Evolutionary conservation across 345 rosid genomes (phyloP).

Genomic region (Carallia brachiata): DNA sequence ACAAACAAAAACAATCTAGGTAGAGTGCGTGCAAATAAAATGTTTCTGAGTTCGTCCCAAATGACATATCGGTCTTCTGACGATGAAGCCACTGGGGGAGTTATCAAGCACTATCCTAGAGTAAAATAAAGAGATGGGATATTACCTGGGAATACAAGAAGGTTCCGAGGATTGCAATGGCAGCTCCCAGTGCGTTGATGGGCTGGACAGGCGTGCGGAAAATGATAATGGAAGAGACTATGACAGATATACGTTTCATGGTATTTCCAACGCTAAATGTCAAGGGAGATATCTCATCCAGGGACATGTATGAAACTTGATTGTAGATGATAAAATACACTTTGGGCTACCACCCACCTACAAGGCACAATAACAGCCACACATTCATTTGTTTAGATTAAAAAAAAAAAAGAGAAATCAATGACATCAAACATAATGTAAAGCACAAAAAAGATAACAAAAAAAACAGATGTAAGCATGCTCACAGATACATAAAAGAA

Average conservation of each 20-base stretch:
- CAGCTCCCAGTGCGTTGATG: slow-evolving; percentile 91
- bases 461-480: background rate
- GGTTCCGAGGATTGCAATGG: slow-evolving; percentile 93
- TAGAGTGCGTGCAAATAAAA: background rate
- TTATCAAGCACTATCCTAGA: background rate
- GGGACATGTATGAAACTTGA: slow-evolving; percentile 97
- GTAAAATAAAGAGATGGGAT: background rate
- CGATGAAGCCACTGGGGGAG: background rate
- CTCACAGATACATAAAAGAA: background rate
- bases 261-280: slow-evolving; percentile 97
- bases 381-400: slow-evolving; percentile 3
- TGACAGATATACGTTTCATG: slow-evolving; percentile 97
- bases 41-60: background rate
- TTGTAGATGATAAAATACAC: slow-evolving; percentile 98
- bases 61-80: background rate
- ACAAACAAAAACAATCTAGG: background rate
- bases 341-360: slow-evolving; percentile 98
- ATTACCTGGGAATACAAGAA: slow-evolving; percentile 98
- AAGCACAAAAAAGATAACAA: background rate
- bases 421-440: too few species aligned
- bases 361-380: slow-evolving; percentile 6
- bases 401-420: background rate
- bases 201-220: slow-evolving; percentile 97
- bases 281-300: slow-evolving; percentile 92
- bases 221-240: slow-evolving; percentile 95